These are phyloP conservation scores for Sporisorium exsertum DNA, from an alignment of 1,284 basidiomycete species.

Conservation along the genomic window DNA sequence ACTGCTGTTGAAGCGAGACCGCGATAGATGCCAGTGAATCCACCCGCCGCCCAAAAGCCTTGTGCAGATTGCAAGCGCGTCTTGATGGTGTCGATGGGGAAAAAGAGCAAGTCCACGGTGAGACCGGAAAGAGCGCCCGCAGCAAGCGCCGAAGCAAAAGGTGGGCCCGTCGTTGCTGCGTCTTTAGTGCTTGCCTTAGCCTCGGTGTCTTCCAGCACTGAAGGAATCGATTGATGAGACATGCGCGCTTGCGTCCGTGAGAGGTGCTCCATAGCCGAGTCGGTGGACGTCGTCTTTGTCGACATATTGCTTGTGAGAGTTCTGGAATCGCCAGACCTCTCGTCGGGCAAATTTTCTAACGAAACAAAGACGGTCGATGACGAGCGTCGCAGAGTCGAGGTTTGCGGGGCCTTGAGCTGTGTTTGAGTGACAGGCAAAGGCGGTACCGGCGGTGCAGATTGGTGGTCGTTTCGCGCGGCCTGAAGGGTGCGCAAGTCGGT, in stretches of 20 bases:
- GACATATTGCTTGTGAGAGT: not conserved
- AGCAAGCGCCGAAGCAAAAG: conserved; percentile 41
- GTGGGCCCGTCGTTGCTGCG: conserved; percentile 10
- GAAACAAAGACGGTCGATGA: conserved; percentile 26
- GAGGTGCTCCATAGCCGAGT: conserved; percentile 17
- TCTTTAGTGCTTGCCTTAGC: not conserved
- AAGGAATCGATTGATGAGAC: conserved; percentile 28
- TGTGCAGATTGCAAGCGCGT: conserved; percentile 89
- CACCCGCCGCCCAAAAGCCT: conserved; percentile 87
- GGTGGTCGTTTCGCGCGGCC: conserved; percentile 11
- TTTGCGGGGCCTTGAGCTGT: not conserved
- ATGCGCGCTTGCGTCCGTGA: conserved; percentile 18
- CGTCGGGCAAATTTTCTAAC: conserved; percentile 19
- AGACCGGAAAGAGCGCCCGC: conserved; percentile 65
- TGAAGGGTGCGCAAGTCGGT: conserved; percentile 17
- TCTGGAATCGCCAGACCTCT: not conserved
- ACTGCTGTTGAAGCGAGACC: conserved; percentile 94
- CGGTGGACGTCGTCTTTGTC: not conserved
- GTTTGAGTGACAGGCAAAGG: not conserved
- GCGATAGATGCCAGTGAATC: conserved; percentile 91
- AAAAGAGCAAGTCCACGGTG: conserved; percentile 84
- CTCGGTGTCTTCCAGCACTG: conserved; percentile 34
- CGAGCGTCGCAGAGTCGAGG: conserved; percentile 10
- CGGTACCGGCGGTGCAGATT: not conserved
- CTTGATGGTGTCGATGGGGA: conserved; percentile 96